Conservation (phyloP, 2,329 filamentous ascomycete genomes). For the Xylariaceae sp. region DNA sequence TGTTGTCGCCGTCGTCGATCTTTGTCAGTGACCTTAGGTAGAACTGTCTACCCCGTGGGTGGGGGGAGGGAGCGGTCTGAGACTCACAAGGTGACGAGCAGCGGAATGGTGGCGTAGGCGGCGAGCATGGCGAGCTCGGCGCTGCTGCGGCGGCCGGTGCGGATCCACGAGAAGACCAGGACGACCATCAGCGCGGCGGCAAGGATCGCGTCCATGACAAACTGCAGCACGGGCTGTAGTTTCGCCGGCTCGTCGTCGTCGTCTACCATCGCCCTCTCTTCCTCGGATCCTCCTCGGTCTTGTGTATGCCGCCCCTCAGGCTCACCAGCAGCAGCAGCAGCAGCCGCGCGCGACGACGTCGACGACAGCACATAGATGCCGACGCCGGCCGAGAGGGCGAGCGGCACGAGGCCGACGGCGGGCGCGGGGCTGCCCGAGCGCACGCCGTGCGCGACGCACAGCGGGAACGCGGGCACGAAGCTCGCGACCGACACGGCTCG, state of each 20-base stretch:
- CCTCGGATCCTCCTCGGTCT: background rate
- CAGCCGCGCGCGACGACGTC: slow-evolving; percentile 2
- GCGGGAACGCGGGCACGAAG: slow-evolving; percentile 32
- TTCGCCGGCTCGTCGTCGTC: background rate
- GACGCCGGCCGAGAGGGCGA: slow-evolving; percentile 27
- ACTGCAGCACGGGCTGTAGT: slow-evolving; percentile 28
- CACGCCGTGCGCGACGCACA: slow-evolving; percentile 31
- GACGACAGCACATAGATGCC: slow-evolving; percentile 13
- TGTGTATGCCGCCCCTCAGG: background rate
- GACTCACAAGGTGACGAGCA: slow-evolving; percentile 33
- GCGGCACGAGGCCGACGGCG: slow-evolving; percentile 32
- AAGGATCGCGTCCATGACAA: slow-evolving; percentile 28
- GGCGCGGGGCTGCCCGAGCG: slow-evolving; percentile 27
- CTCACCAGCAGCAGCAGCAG: slow-evolving; percentile 2
- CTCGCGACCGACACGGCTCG: slow-evolving; percentile 28
- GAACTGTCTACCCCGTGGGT: too few relatives aligned
- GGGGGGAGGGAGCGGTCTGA: background rate
- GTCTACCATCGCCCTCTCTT: background rate
- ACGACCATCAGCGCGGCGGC: slow-evolving; percentile 30
- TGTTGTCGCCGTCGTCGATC: too few relatives aligned
- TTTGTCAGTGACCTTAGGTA: too few relatives aligned
- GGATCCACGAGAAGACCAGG: slow-evolving; percentile 33
- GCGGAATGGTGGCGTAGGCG: slow-evolving; percentile 34
- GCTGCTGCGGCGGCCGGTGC: slow-evolving; percentile 11
- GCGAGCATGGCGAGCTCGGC: slow-evolving; percentile 32